Evolutionary conservation across 2,329 filamentous ascomycete species (phyloP), one percentile per base, ranked within the genome.

Genomic region (Curvularia eragrostidis): DNA sequence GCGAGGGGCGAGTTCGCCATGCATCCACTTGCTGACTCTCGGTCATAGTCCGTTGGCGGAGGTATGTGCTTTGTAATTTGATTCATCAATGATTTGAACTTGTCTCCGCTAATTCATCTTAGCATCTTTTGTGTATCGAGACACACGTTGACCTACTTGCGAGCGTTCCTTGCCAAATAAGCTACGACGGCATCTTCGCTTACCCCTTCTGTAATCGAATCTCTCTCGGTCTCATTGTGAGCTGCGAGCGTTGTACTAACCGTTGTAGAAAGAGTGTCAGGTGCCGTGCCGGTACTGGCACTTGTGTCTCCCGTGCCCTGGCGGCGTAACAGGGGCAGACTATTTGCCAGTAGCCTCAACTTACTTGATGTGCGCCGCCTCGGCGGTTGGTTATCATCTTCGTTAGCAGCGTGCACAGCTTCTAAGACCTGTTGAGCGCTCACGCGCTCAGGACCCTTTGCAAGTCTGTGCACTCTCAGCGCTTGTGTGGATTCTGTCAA

Each of bases 301-400:
- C 44, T 62, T 9, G 53, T 56, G 7, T 68, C 66, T 49, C 59
- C 63, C 1, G 63, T 68, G 8, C 61, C 56, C n/a, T 61, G 54
- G 12, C 70, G 67, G 9, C 65, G 68, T 26, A 69, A 36, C 30
- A 65, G 64, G 15, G 67, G 58, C 21, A 71, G 42, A 12, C 67
- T 56, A 15, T 51, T 63, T 3, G 65, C 64, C 23, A 72, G 62
- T 1, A 64, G 50, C 9, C 66, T 65, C 38, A 69, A 36, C 8
- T 62, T 61, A 23, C 39, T 46, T 21, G 68, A 72, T 15, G 62
- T 43, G 12, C 63, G 64, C n/a, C 67, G 63, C 36, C 59, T 64
- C 12, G 55, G 43, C 0, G 50, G 39, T 8, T 65, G 36, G 13
- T 48, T 6, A 3, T 26, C 50, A 24, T 23, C 47, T 30, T 48